Evolutionary conservation across 2,329 filamentous ascomycete species (phyloP), one percentile per base, ranked within the genome.

Genomic region (Cladosporium sp.): DNA sequence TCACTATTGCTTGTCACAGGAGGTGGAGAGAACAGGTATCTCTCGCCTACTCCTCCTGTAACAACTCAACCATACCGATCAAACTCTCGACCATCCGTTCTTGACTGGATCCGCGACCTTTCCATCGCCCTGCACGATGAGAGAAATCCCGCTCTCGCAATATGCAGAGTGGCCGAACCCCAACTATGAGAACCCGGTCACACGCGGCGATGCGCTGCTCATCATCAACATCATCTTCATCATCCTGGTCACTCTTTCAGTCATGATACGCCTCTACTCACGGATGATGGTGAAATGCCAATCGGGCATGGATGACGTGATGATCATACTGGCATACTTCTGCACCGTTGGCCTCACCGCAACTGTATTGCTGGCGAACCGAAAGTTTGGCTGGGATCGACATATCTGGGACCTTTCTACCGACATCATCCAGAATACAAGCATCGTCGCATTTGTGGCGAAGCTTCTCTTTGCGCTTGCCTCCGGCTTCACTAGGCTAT

Each of bases 401-500:
- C 71, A 75, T 56, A 54, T 72, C 18, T 74, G 66, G 61, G 71
- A 74, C 42, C 64, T 73, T 19, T 63, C 62, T 20, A 9, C 40
- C 5, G 18, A 16, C 39, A 50, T 50, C 51, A 57, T 62, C 5
- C 51, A 59, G 51, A 49, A 49, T 22, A 62, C 65, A 3, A 57
- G 59, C 30, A 69, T 72, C 49, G 65, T 72, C 15, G 72, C 69
- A 3, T 67, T 74, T 55, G 59, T 62, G 1, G 65, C 71, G 3
- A 74, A 75, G 55, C 46, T 72, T 3, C 56, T 71, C 6, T 75
- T 73, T 53, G 66, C 64, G 1, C 57, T 66, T 7, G 70, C 71
- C 2, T 62, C 71, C 2, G 69, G 69, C 1, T 73, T 72, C 50
- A 73, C 70, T 0, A 62, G 72, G 9, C 58, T 73, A 18, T 73